Evolutionary conservation across 352 stramenopile species (phyloP).

Genomic region (Albugo candida): DNA sequence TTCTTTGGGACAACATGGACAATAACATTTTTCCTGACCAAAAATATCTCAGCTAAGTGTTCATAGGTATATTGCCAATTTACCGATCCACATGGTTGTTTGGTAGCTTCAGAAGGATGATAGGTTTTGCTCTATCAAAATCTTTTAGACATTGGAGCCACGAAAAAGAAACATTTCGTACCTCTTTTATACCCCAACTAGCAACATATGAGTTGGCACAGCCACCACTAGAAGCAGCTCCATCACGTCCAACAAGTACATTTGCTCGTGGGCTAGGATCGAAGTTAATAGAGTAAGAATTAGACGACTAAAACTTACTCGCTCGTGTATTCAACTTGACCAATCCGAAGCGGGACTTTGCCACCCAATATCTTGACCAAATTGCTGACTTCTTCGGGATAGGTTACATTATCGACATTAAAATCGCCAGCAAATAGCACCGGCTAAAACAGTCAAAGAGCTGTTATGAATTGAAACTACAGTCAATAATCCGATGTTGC

Average conservation of each 20-base stretch:
- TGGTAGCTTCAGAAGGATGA: slow-evolving; percentile 21
- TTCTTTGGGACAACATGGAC: slow-evolving; percentile 53
- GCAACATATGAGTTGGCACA: slow-evolving; percentile 38
- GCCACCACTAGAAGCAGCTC: slow-evolving; percentile 51
- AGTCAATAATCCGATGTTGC: background rate
- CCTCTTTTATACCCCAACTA: slow-evolving; percentile 44
- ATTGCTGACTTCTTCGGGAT: slow-evolving; percentile 37
- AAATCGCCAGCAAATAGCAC: slow-evolving; percentile 69
- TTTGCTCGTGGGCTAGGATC: slow-evolving; percentile 45
- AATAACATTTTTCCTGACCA: slow-evolving; percentile 39
- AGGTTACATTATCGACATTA: slow-evolving; percentile 72
- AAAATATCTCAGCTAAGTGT: slow-evolving; percentile 8
- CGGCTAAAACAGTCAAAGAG: slow-evolving; percentile 16
- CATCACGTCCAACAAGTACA: slow-evolving; percentile 57
- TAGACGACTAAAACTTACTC: slow-evolving; percentile 23
- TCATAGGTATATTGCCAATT: slow-evolving; percentile 16
- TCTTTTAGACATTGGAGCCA: background rate
- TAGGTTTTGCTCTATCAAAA: slow-evolving; percentile 25
- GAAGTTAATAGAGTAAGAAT: background rate
- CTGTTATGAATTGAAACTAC: too few species aligned
- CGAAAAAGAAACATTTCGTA: slow-evolving; percentile 8
- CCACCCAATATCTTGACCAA: slow-evolving; percentile 35
- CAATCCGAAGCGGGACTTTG: slow-evolving; percentile 20
- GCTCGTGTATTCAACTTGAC: slow-evolving; percentile 51
- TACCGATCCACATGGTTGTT: background rate